phyloP scores from a whole-genome alignment of 345 rosid species.

The Citrus hindsii region DNA sequence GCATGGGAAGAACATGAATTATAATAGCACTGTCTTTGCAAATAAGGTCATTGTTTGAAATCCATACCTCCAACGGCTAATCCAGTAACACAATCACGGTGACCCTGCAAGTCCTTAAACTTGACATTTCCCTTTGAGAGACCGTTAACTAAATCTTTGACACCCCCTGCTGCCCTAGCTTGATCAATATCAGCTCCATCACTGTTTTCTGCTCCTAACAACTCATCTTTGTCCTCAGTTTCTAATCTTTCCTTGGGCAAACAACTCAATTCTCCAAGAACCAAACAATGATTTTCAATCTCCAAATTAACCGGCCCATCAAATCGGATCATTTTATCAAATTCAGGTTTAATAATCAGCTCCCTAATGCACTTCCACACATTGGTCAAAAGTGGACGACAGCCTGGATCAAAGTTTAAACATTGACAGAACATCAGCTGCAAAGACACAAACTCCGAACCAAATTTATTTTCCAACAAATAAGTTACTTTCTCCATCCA shows the following conservation, averaged over 20 bases:
- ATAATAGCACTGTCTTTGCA: conserved; percentile 1
- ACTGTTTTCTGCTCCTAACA: conserved; percentile 20
- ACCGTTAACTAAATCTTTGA: conserved; percentile 39
- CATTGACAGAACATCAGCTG: conserved; percentile 46
- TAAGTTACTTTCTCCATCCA: conserved; percentile 40
- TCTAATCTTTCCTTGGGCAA: conserved; percentile 21
- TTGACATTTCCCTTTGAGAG: conserved; percentile 47
- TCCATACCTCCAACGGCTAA: conserved; percentile 78
- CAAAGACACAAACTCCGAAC: conserved; percentile 32
- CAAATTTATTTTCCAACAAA: conserved; percentile 33
- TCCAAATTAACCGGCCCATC: conserved; percentile 18
- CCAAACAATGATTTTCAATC: conserved; percentile 37
- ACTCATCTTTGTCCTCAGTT: conserved; percentile 21
- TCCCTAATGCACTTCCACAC: conserved; percentile 68
- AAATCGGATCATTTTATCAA: conserved; percentile 27
- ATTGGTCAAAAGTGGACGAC: conserved; percentile 52
- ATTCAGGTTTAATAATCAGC: conserved; percentile 38
- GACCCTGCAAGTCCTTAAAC: conserved; percentile 60
- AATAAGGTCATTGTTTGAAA: conserved; percentile 6
- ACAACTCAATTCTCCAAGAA: conserved; percentile 52
- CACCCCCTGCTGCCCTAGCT: conserved; percentile 21
- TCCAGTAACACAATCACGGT: conserved; percentile 73
- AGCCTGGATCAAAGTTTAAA: conserved; percentile 51
- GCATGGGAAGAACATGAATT: neutral
- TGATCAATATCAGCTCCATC: conserved; percentile 22